Conservation (phyloP, 2,329 filamentous ascomycete species). For the Calonectria montana region DNA sequence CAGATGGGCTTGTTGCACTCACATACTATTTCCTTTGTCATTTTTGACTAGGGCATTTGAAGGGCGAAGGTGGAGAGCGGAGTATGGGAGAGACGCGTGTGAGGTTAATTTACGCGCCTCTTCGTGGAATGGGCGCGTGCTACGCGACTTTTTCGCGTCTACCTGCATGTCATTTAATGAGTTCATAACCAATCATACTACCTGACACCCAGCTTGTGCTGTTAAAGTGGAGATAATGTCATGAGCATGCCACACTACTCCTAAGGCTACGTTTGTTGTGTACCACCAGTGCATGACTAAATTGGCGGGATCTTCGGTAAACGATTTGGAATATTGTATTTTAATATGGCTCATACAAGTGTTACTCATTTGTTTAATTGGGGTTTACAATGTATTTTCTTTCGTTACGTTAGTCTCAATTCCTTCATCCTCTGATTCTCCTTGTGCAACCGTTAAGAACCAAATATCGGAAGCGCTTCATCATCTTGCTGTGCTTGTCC, state of each 20-base stretch:
- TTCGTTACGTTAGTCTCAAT: background rate
- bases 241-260: slow-evolving; percentile 21
- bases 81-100: slow-evolving; percentile 20
- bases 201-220: background rate
- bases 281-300: background rate
- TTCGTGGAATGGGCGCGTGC: slow-evolving; percentile 29
- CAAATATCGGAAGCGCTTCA: too few species aligned
- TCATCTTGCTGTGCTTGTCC: too few species aligned
- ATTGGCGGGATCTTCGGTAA: background rate
- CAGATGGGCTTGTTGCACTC: slow-evolving; percentile 11
- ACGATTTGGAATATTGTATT: background rate
- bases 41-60: background rate
- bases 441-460: too few species aligned
- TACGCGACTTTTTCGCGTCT: slow-evolving; percentile 39
- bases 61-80: slow-evolving; percentile 18
- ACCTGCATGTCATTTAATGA: slow-evolving; percentile 26
- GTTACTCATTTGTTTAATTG: background rate
- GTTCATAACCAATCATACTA: slow-evolving; percentile 34
- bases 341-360: background rate
- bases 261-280: background rate
- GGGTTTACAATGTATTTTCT: background rate
- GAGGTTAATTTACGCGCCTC: slow-evolving; percentile 44
- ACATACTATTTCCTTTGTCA: slow-evolving; percentile 26
- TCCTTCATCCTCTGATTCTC: background rate
- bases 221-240: slow-evolving; percentile 34